phyloP scores from a whole-genome alignment of 2,329 filamentous ascomycete species.

The Colletotrichum tamarilloi region DNA sequence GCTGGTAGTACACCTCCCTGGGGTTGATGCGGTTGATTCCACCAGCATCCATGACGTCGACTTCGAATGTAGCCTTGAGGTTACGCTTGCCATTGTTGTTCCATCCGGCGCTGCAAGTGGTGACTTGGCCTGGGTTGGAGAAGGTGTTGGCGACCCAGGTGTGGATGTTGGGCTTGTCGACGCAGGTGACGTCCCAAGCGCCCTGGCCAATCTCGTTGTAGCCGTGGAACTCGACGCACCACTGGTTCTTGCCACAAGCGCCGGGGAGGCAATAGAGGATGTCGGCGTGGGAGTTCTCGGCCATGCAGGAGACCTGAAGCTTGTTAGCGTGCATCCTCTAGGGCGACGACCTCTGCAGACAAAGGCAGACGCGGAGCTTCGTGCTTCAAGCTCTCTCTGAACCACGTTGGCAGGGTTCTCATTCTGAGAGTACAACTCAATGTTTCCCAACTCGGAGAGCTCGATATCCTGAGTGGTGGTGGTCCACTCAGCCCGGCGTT shows the following conservation, averaged over 20 bases:
- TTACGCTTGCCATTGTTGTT: constrained; percentile 13
- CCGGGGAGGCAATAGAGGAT: constrained; percentile 1
- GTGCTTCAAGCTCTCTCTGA: no score
- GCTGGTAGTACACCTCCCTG: constrained; percentile 5
- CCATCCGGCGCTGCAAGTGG: constrained; percentile 13
- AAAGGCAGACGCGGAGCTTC: no score
- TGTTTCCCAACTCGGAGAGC: neutral
- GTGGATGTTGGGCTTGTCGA: constrained; percentile 9
- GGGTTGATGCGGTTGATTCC: constrained; percentile 4
- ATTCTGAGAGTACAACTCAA: no score
- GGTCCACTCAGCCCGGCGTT: no score
- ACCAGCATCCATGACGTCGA: constrained; percentile 12
- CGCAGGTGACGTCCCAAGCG: constrained; percentile 1
- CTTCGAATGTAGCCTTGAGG: constrained; percentile 1
- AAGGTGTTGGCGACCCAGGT: constrained; percentile 1
- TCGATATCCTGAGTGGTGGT: no score
- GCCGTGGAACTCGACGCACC: constrained; percentile 20
- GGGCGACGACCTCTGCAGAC: no score
- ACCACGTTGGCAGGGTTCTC: no score
- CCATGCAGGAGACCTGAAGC: neutral
- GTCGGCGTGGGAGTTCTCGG: constrained; percentile 5
- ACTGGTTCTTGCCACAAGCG: neutral
- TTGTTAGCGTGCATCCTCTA: no score
- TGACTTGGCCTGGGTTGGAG: neutral
- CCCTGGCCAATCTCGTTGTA: neutral